Base-by-base conservation (phyloP, 1,284 basidiomycete genomes). In the Grifola frondosa region DNA sequence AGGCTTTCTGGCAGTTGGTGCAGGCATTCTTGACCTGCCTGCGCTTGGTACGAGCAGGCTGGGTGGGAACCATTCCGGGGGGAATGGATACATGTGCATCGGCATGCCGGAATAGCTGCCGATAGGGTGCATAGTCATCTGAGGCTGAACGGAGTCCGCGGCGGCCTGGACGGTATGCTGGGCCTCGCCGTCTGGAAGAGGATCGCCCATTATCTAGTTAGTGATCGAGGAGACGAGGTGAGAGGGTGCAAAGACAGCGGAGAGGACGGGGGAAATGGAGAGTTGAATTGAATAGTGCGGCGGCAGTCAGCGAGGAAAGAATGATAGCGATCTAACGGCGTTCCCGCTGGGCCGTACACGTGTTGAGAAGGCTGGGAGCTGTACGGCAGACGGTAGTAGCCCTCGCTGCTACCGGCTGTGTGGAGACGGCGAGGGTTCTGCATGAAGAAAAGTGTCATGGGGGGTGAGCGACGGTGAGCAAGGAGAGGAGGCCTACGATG, bases 1-100 rank as follows among this genome's bases (percentile, higher is more conserved):
- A 92, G 1, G 90, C 86, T 64, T 88, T 89, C 66, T 91, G 89
- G 62, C 89, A 92, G 57, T 88, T 88, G 34, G 87, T 88, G 67
- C 89, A 92, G 41, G 89, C 89, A 56, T 91, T 91, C 78, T 92
- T 92, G 71, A 92, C 90, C 62, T 92, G 89, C 48, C 84, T 77
- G 54, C 89, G 85, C 67, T 92, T 92, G 24, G 82, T 73, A 50
- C 81, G 78, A 41, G 76, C 64, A 52, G 75, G 73, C 57, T 66
- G 68, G 40, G 65, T 58, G 49, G 65, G 68, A 30, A 74, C 64
- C 52, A 76, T 66, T 51, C 73, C 70, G 28, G 70, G 67, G 77
- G 69, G 67, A 80, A 80, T 39, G 81, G 77, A 64, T 82, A 84
- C 70, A 84, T 79, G 62, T 80, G 80, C 74, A 83, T 77, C 31